phyloP scores from a whole-genome alignment of 257 asterid genomes.

The Solanum corneliomulleri region DNA sequence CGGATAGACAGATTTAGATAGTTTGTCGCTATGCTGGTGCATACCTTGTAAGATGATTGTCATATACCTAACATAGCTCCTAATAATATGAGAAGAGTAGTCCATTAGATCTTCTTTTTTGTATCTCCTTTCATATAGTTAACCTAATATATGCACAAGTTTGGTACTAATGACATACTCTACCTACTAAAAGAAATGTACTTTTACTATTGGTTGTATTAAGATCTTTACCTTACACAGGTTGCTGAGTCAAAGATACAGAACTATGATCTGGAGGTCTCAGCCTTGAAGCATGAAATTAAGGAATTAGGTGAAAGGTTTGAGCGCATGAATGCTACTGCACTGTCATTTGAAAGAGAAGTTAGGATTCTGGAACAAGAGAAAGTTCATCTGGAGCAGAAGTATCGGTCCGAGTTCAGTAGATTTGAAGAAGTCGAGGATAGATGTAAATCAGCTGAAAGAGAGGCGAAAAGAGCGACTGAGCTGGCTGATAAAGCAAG shows the following conservation, averaged over 20 bases:
- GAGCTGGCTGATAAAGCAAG: conserved; percentile 90
- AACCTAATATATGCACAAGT: neutral
- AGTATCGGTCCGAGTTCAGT: conserved; percentile 49
- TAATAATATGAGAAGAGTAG: neutral
- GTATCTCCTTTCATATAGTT: neutral
- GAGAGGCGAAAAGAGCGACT: conserved; percentile 71
- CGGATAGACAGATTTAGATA: neutral
- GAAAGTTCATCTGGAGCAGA: conserved; percentile 71
- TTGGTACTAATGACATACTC: neutral
- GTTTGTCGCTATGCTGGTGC: neutral
- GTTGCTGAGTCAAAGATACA: conserved; percentile 79
- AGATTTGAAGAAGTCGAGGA: conserved; percentile 74
- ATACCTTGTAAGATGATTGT: neutral
- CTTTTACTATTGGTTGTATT: neutral
- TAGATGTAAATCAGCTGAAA: conserved; percentile 80
- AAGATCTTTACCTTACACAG: conserved; percentile 21
- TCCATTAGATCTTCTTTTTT: neutral
- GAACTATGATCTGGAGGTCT: conserved; percentile 61
- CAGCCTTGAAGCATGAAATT: conserved; percentile 43
- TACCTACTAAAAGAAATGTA: neutral
- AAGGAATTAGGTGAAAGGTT: conserved; percentile 52
- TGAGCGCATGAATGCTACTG: conserved; percentile 41
- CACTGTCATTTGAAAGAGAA: conserved; percentile 68
- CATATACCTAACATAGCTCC: neutral
- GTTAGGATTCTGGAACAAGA: conserved; percentile 75